Percentiles rank a stretch among this genome's conserved stretches.
These are phyloP conservation scores for Cynara cardunculus DNA, from an alignment of 129 eudicot genomes.

Conservation along the genomic window DNA sequence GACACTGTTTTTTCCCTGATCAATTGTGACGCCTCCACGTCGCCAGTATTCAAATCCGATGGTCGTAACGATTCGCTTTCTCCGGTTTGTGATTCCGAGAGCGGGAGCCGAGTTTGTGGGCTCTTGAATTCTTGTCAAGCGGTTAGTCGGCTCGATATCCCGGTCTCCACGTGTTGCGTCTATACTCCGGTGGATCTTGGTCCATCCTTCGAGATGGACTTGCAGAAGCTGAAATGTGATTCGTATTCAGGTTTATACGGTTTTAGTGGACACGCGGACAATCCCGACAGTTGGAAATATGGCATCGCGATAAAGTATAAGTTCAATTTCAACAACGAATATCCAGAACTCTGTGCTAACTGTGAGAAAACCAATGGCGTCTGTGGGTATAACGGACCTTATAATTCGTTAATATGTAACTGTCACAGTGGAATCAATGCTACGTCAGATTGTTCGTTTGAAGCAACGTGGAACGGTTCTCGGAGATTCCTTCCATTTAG, in stretches of 20 bases:
- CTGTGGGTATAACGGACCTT: constrained; percentile 64
- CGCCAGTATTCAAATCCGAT: constrained; percentile 55
- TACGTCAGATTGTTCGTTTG: constrained; percentile 57
- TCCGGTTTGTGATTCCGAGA: constrained; percentile 63
- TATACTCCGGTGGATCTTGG: constrained; percentile 93
- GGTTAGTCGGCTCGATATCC: constrained; percentile 49
- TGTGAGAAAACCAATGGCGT: constrained; percentile 88
- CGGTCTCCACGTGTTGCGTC: constrained; percentile 76
- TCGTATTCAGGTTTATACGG: constrained; percentile 80
- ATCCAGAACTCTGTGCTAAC: constrained; percentile 53
- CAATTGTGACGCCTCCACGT: constrained; percentile 53
- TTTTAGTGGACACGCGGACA: constrained; percentile 40
- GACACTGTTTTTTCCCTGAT: constrained; percentile 68
- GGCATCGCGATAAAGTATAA: constrained; percentile 77
- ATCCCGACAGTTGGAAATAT: constrained; percentile 72
- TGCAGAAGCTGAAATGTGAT: constrained; percentile 57
- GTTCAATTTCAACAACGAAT: constrained; percentile 72
- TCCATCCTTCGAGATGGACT: constrained; percentile 78
- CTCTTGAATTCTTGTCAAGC: constrained; percentile 72
- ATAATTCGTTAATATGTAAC: constrained; percentile 55
- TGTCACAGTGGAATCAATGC: constrained; percentile 69
- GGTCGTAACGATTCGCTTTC: constrained; percentile 30
- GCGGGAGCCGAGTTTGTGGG: constrained; percentile 55
- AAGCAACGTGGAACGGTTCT: constrained; percentile 52
- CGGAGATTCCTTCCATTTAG: constrained; percentile 26